Conservation (phyloP, 208 protist species). For the Leptomonas pyrrhocoris region DNA sequence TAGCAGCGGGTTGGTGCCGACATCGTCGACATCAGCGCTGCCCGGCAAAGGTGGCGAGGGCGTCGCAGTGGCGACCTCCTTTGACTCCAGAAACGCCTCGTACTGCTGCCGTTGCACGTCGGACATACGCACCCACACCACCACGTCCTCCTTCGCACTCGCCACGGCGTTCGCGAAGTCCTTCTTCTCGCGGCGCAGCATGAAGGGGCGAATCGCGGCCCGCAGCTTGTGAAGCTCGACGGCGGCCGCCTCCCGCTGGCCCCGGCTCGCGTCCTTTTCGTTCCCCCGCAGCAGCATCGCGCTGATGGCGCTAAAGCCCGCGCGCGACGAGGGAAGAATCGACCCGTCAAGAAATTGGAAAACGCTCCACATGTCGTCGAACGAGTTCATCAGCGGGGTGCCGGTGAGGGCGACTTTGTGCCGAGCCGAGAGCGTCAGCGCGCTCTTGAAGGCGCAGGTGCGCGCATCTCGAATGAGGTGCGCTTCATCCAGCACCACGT, state of each 20-base stretch:
- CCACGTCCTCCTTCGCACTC: constrained; percentile 69
- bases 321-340: constrained; percentile 44
- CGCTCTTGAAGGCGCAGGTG: constrained; percentile 62
- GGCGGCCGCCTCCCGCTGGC: constrained; percentile 38
- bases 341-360: constrained; percentile 80
- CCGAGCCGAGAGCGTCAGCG: constrained; percentile 59
- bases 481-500: constrained; percentile 86
- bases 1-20: constrained; percentile 44
- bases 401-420: constrained; percentile 86
- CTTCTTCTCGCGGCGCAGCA: constrained; percentile 82
- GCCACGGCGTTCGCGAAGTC: constrained; percentile 32
- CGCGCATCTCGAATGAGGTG: constrained; percentile 79
- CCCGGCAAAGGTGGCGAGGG: not conserved
- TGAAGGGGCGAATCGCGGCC: constrained; percentile 64
- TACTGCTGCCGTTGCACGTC: constrained; percentile 71
- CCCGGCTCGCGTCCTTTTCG: constrained; percentile 68
- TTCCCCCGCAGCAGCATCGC: constrained; percentile 70
- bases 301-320: constrained; percentile 55
- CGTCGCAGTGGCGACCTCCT: constrained; percentile 21
- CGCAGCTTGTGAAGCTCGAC: constrained; percentile 56
- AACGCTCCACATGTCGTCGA: constrained; percentile 86
- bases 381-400: constrained; percentile 87
- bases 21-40: not conserved
- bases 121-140: constrained; percentile 77
- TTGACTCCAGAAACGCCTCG: constrained; percentile 48